Conservation (phyloP, 2,329 filamentous ascomycete species). For the Pestalotiopsis sp. region DNA sequence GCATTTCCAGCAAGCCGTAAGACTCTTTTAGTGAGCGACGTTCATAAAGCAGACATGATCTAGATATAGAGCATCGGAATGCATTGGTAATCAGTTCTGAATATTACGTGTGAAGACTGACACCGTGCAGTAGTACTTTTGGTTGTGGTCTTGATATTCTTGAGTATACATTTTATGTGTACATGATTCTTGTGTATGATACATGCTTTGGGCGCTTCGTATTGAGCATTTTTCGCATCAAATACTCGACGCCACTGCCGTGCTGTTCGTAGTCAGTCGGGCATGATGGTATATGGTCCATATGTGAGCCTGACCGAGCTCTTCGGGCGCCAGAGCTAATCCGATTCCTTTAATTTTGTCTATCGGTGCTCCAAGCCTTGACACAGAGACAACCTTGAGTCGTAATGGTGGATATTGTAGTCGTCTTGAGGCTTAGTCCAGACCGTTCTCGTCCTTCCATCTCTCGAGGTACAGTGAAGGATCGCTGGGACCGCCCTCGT, state of each 20-base stretch:
- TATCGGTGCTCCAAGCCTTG: neutral
- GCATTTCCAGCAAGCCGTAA: too few relatives aligned
- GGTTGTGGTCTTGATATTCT: neutral
- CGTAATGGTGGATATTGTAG: neutral
- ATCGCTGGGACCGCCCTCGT: slow-evolving; percentile 57
- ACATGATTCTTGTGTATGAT: neutral
- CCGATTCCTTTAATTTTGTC: neutral
- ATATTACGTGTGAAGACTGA: neutral
- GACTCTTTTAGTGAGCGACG: too few relatives aligned
- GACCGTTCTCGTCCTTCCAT: slow-evolving; percentile 71
- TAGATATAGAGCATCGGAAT: too few relatives aligned
- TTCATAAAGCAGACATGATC: too few relatives aligned
- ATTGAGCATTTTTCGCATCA: neutral
- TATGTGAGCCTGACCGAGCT: neutral
- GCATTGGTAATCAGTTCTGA: neutral
- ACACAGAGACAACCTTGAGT: neutral
- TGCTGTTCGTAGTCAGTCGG: neutral
- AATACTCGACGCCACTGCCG: neutral
- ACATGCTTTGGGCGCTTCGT: neutral
- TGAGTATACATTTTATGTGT: slow-evolving; percentile 7
- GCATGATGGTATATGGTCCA: neutral
- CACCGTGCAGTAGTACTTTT: neutral
- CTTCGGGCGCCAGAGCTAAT: neutral
- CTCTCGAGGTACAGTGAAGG: slow-evolving; percentile 64
- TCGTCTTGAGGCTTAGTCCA: slow-evolving; percentile 43